Conservation (phyloP, 768 basidiomycete species). For the Calocera cornea region DNA sequence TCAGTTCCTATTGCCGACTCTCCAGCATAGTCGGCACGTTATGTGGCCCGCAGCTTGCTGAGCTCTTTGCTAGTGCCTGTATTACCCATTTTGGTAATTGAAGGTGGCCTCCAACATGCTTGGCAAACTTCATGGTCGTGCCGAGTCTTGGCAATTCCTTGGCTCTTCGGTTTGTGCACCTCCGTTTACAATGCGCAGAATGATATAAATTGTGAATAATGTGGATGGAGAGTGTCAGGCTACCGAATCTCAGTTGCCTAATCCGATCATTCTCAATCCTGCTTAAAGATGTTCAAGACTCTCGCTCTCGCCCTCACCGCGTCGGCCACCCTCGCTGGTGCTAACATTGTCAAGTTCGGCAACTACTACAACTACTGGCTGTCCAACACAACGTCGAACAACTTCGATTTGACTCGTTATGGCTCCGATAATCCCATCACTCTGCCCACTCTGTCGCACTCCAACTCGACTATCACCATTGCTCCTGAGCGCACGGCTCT, state of each 20-base stretch:
- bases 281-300: background rate
- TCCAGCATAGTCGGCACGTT: background rate
- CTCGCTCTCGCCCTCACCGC: background rate
- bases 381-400: background rate
- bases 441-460: background rate
- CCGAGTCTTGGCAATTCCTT: background rate
- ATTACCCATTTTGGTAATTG: too few relatives aligned
- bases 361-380: background rate
- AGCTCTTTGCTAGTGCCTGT: too few relatives aligned
- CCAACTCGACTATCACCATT: slow-evolving; percentile 28
- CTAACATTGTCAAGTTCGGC: background rate
- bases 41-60: background rate
- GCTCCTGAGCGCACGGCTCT: slow-evolving; percentile 38
- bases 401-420: background rate
- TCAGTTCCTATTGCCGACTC: background rate
- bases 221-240: background rate
- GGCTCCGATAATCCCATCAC: background rate
- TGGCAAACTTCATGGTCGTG: background rate
- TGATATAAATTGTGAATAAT: background rate
- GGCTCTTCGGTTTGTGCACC: background rate
- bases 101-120: too few relatives aligned
- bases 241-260: too few relatives aligned
- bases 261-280: background rate
- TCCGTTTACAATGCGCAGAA: background rate
- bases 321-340: background rate